Evolutionary conservation across 805 yeast genomes (phyloP).

Genomic region (Candida broadrunensis): DNA sequence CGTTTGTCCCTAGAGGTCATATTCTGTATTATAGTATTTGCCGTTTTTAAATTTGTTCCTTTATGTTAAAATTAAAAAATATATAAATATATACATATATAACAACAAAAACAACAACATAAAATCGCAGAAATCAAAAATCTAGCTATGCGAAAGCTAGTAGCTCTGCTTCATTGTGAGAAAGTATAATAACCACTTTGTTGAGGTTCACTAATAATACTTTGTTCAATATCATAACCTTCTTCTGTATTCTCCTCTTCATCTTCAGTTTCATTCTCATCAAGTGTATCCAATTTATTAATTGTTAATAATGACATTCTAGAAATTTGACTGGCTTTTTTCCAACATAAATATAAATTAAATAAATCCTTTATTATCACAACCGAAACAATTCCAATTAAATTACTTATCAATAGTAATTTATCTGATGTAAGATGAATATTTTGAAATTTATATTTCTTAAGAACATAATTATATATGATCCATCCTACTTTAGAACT

Average conservation of each 20-base stretch:
- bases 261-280: background rate
- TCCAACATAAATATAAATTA: constrained; percentile 25
- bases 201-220: too few relatives aligned
- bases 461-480: constrained; percentile 12
- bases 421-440: constrained; percentile 10
- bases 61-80: too few relatives aligned
- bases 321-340: constrained; percentile 27
- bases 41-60: too few relatives aligned
- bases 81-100: too few relatives aligned
- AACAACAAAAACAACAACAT: too few relatives aligned
- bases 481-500: constrained; percentile 31
- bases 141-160: too few relatives aligned
- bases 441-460: constrained; percentile 5
- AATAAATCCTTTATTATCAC: constrained; percentile 32
- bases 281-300: constrained; percentile 1
- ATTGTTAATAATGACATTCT: constrained; percentile 20
- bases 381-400: constrained; percentile 28
- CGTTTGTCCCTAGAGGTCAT: too few relatives aligned
- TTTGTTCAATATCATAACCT: background rate
- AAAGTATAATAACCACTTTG: too few relatives aligned
- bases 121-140: too few relatives aligned
- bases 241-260: background rate
- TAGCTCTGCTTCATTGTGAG: too few relatives aligned
- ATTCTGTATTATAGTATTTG: too few relatives aligned
- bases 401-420: constrained; percentile 25